Evolutionary conservation across 352 stramenopile species (phyloP).

Genomic region (Pythium biforme): DNA sequence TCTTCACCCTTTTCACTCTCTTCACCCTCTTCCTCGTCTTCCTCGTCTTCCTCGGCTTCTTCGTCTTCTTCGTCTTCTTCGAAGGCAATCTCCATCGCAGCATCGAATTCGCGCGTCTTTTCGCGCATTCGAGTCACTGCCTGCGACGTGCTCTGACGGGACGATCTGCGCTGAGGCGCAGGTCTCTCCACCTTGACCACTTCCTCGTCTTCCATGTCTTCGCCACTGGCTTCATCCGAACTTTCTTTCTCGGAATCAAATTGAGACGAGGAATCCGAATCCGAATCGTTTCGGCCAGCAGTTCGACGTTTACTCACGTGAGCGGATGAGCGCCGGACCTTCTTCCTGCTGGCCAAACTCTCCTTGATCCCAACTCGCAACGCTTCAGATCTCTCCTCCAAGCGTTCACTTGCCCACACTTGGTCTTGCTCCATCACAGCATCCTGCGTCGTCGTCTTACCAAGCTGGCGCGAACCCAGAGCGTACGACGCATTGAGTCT

Average conservation of each 20-base stretch:
- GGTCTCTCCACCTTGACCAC: background rate
- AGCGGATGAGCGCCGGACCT: slow-evolving; percentile 29
- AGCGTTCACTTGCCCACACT: slow-evolving; percentile 43
- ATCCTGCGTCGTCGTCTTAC: slow-evolving; percentile 29
- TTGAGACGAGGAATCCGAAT: slow-evolving; percentile 11
- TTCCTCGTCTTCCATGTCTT: slow-evolving; percentile 18
- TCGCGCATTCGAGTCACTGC: slow-evolving; percentile 61
- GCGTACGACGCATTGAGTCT: slow-evolving; percentile 30
- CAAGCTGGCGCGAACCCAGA: slow-evolving; percentile 31
- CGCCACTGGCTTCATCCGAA: slow-evolving; percentile 10
- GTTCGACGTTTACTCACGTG: slow-evolving; percentile 29
- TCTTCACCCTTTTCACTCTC: slow-evolving; percentile 26
- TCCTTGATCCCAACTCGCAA: slow-evolving; percentile 38
- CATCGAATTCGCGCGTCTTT: slow-evolving; percentile 54
- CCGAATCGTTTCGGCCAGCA: slow-evolving; percentile 16
- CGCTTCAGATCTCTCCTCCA: slow-evolving; percentile 42
- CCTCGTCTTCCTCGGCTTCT: slow-evolving; percentile 36
- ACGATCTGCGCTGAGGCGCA: slow-evolving; percentile 37
- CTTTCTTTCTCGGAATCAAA: slow-evolving; percentile 10
- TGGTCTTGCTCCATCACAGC: slow-evolving; percentile 44
- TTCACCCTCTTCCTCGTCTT: slow-evolving; percentile 39
- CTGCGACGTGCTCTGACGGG: slow-evolving; percentile 55
- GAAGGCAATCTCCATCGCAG: slow-evolving; percentile 55
- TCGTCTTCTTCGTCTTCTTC: slow-evolving; percentile 40
- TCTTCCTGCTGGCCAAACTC: slow-evolving; percentile 28